Evolutionary conservation across 176 grass and related monocot genomes (phyloP).

Genomic region (Carex littledalei): DNA sequence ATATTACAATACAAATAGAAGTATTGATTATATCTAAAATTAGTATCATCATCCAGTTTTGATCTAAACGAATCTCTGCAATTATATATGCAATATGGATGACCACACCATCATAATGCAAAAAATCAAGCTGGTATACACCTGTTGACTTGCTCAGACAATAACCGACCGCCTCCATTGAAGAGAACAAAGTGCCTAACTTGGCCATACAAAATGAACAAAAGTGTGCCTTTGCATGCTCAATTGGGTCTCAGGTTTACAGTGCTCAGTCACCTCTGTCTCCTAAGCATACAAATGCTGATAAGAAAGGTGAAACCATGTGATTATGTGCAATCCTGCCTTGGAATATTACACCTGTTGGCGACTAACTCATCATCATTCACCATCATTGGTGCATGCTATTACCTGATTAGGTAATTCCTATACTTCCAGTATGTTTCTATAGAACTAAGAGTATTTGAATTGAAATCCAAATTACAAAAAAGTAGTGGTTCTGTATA

Average conservation of each 20-base stretch:
- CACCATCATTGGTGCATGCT: neutral
- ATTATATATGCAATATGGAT: neutral
- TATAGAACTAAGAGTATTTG: no score
- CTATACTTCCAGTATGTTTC: neutral
- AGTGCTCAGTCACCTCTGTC: conserved; percentile 7
- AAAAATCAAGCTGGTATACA: neutral
- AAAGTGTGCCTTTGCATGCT: conserved; percentile 6
- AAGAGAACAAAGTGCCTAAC: neutral
- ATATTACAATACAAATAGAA: no score
- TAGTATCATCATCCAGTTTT: neutral
- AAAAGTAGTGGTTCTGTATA: no score
- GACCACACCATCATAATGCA: neutral
- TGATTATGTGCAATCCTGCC: neutral
- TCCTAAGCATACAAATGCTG: neutral
- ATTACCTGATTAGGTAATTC: neutral
- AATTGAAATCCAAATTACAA: no score
- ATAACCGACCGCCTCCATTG: conserved; percentile 11
- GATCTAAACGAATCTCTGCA: neutral
- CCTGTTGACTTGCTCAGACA: conserved; percentile 10
- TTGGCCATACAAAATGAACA: neutral
- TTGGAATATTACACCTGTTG: conserved; percentile 10
- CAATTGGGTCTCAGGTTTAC: neutral
- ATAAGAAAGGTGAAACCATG: neutral
- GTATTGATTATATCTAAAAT: neutral
- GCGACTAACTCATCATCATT: conserved; percentile 9